Percentiles rank a stretch among this genome's conserved stretches.
Evolutionary conservation across 2,329 filamentous ascomycete genomes (phyloP).

Genomic region (Coniochaeta ligniaria): DNA sequence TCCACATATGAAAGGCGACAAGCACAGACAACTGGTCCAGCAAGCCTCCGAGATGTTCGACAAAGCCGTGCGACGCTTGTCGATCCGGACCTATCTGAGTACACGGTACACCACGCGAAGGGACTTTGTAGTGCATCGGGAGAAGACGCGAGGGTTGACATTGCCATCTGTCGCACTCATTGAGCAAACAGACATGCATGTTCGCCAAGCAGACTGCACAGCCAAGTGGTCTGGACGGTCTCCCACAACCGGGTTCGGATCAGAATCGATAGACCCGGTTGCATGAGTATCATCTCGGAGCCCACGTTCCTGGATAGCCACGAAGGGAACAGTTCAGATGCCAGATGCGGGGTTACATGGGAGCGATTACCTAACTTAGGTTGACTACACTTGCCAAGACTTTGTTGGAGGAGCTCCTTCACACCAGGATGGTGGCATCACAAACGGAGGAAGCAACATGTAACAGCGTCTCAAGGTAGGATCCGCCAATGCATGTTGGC

Average conservation of each 20-base stretch:
- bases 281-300: constrained; percentile 16
- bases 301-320: constrained; percentile 20
- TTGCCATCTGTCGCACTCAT: background rate
- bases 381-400: background rate
- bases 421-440: too few relatives aligned
- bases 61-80: background rate
- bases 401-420: background rate
- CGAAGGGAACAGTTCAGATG: constrained; percentile 17
- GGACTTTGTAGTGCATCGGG: background rate
- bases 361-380: background rate
- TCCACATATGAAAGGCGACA: background rate
- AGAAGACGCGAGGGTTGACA: background rate
- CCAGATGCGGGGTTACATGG: constrained; percentile 3
- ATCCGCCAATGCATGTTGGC: background rate
- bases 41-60: background rate
- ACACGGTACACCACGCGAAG: background rate
- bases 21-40: background rate
- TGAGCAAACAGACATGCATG: background rate
- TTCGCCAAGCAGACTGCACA: background rate
- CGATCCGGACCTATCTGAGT: background rate
- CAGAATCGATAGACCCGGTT: background rate
- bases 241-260: background rate
- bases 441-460: too few relatives aligned
- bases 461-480: background rate
- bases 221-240: background rate